These are phyloP conservation scores for Cucurbitaria berberidis DNA, from an alignment of 2,329 filamentous ascomycete species.

Conservation along the genomic window DNA sequence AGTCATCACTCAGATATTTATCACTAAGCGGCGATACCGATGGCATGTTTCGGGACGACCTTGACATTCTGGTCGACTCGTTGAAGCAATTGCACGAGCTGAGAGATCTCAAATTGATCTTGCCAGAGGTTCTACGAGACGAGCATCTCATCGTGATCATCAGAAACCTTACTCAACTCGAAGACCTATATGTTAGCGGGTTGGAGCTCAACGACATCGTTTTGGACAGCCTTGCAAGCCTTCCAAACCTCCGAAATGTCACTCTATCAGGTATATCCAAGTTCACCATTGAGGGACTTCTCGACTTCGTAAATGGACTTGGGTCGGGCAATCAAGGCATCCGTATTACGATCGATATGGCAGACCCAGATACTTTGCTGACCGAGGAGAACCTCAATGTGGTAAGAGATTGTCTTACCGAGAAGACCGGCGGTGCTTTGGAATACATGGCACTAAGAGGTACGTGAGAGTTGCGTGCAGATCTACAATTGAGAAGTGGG, in stretches of 20 bases:
- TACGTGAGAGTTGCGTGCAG: conserved; percentile 22
- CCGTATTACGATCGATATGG: conserved; percentile 53
- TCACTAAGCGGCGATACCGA: conserved; percentile 57
- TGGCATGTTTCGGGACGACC: conserved; percentile 54
- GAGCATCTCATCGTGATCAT: conserved; percentile 59
- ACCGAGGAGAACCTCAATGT: conserved; percentile 48
- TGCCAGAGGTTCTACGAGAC: conserved; percentile 59
- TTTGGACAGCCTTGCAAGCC: conserved; percentile 52
- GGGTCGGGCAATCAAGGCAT: conserved; percentile 52
- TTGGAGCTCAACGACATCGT: conserved; percentile 60
- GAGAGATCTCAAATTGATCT: conserved; percentile 58
- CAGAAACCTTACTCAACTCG: conserved; percentile 55
- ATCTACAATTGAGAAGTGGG: neutral
- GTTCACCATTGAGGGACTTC: conserved; percentile 61
- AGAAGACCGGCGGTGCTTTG: conserved; percentile 52
- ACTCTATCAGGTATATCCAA: conserved; percentile 61
- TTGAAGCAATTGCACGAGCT: conserved; percentile 61
- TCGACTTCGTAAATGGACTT: conserved; percentile 52
- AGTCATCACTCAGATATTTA: conserved; percentile 55
- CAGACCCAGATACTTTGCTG: conserved; percentile 52
- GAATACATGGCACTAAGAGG: conserved; percentile 54
- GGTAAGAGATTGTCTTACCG: conserved; percentile 47
- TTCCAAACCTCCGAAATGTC: conserved; percentile 59
- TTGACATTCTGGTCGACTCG: conserved; percentile 58
- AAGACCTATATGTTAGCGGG: conserved; percentile 64